Evolutionary conservation across 2,329 filamentous ascomycete species (phyloP).

Genomic region (Cladobotryum mycophilum): DNA sequence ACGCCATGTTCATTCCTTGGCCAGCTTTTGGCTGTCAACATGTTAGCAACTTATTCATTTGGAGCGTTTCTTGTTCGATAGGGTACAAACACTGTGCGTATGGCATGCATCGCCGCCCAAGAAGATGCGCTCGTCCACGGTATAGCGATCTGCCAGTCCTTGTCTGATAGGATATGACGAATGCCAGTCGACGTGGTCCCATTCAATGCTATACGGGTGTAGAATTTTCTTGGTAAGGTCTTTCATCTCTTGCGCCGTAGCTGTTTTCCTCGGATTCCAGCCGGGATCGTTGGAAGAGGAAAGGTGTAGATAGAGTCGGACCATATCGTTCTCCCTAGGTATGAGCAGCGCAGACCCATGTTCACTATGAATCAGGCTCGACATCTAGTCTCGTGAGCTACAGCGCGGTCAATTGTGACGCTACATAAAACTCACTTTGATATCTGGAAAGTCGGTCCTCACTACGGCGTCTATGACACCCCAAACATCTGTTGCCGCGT

Average conservation of each 20-base stretch:
- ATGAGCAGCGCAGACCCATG: constrained; percentile 78
- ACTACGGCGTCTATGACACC: constrained; percentile 71
- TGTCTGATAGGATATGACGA: constrained; percentile 73
- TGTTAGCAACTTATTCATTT: constrained; percentile 23
- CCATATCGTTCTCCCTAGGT: constrained; percentile 62
- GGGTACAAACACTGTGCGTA: constrained; percentile 59
- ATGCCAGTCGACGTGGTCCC: constrained; percentile 66
- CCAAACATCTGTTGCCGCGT: constrained; percentile 67
- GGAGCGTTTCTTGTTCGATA: no score
- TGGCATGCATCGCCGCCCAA: constrained; percentile 71
- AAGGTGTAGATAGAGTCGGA: constrained; percentile 64
- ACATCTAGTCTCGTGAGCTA: no score
- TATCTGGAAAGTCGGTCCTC: constrained; percentile 69
- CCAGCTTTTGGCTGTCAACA: constrained; percentile 62
- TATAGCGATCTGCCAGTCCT: constrained; percentile 62
- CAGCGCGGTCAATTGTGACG: constrained; percentile 59
- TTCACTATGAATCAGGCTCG: constrained; percentile 55
- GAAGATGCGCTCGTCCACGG: constrained; percentile 63
- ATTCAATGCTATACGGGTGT: constrained; percentile 60
- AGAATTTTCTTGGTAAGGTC: constrained; percentile 59
- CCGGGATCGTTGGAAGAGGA: constrained; percentile 55
- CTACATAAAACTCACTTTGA: constrained; percentile 46
- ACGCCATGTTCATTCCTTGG: constrained; percentile 75
- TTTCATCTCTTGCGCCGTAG: constrained; percentile 58
- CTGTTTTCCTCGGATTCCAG: constrained; percentile 56